phyloP scores from a whole-genome alignment of 2,329 filamentous ascomycete genomes.

The Leptographium radiaticola region DNA sequence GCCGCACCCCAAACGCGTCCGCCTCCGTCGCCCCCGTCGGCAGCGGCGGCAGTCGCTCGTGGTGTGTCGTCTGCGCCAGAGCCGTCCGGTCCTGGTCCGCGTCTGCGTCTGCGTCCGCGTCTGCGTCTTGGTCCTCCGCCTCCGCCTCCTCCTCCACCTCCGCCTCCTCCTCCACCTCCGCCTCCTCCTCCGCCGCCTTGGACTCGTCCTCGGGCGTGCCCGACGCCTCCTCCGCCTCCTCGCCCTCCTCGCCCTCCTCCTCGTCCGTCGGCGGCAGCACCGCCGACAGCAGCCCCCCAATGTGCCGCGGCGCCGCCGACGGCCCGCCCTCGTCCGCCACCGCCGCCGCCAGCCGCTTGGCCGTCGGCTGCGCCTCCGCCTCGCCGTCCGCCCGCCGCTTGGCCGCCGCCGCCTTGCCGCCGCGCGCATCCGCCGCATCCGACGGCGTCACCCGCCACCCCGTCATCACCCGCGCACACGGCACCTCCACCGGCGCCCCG shows the following conservation, averaged over 20 bases:
- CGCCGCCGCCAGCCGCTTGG: conserved; percentile 28
- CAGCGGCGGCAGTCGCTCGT: conserved; percentile 14
- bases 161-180: conserved; percentile 8
- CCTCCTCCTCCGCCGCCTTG: conserved; percentile 10
- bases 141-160: conserved; percentile 5
- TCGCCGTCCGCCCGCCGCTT: conserved; percentile 40
- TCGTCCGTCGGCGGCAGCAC: conserved; percentile 14
- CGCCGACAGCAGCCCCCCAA: conserved; percentile 24
- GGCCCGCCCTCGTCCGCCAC: conserved; percentile 16
- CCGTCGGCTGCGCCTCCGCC: conserved; percentile 33
- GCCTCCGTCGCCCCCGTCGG: conserved; percentile 29
- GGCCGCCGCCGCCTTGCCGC: conserved; percentile 10
- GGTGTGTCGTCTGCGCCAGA: conserved; percentile 12
- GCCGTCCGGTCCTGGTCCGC: conserved; percentile 14
- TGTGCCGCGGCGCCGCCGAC: conserved; percentile 23
- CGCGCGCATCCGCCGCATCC: background rate
- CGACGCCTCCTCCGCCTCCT: conserved; percentile 12
- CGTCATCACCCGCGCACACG: conserved; percentile 16
- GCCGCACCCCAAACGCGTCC: conserved; percentile 39
- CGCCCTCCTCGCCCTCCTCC: conserved; percentile 10
- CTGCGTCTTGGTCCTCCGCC: conserved; percentile 7
- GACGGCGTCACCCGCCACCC: conserved; percentile 3
- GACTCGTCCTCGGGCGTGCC: conserved; percentile 13
- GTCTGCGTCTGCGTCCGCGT: conserved; percentile 6
- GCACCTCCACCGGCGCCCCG: conserved; percentile 18